Base-by-base conservation (phyloP, 1,284 basidiomycete genomes). In the Ceratobasidium sp. region DNA sequence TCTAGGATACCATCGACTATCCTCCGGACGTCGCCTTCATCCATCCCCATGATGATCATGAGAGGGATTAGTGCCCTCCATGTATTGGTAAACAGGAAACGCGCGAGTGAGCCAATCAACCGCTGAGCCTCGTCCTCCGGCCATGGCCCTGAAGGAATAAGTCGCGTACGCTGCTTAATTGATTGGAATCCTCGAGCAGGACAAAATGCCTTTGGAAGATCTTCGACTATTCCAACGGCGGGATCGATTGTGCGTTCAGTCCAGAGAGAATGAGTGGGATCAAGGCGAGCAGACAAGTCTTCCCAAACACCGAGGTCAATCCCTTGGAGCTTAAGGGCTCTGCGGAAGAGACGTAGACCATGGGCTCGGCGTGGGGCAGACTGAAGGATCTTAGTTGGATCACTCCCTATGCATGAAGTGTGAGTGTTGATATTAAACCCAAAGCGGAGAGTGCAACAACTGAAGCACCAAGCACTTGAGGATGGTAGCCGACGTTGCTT, bases 121-220 rank as follows among this genome's bases (percentile, higher is more conserved):
- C 49, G 58, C 49, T 75, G 72, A 10, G n/a, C 23, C 28, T 75
- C 49, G 26, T 75, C 33, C 9, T 42, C 49, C 0, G 42, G 51
- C 72, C 72, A 75, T 18, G 72, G 72, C 20, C 72, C 72, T 1
- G 44, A 5, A 1, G 72, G 72, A 10, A 75, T 42, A 9, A 66
- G 61, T 13, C 49, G 40, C 2, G 49, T 51, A 10, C 44, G 46
- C 39, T 20, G 13, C 7, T 40, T 64, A 7, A 75, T 66, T 7
- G 72, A 51, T 20, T 39, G 72, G 49, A 75, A 75, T 2, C 72
- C 72, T 58, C 70, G 51, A 9, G 33, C 39, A 18, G n/a, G 9
- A 33, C 28, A 18, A 0, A 58, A 49, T 3, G 23, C 23, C 18
- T 26, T 44, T 23, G 9, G 51, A 13, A 53, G 12, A n/a, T n/a